phyloP scores from a whole-genome alignment of 345 rosid species.

The Brassica juncea region DNA sequence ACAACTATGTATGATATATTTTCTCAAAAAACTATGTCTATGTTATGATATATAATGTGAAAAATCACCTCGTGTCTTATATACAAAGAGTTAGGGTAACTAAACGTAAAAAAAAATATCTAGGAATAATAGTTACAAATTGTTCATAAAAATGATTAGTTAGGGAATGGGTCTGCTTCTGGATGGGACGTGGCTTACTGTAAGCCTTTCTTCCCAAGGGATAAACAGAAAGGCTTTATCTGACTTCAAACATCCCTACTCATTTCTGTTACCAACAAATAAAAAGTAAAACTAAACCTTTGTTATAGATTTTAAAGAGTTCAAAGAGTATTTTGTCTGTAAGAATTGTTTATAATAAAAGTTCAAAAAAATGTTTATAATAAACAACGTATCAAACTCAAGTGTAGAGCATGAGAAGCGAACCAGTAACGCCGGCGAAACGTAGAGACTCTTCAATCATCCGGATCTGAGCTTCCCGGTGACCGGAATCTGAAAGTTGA shows the following conservation, averaged over 20 bases:
- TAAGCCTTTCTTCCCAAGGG: not conserved
- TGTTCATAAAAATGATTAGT: not conserved
- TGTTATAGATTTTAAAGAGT: not conserved
- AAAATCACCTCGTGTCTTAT: too few relatives aligned
- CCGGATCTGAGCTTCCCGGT: constrained; percentile 78
- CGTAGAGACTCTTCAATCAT: constrained; percentile 82
- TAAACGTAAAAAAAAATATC: too few relatives aligned
- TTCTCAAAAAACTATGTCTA: too few relatives aligned
- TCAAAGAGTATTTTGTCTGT: not conserved
- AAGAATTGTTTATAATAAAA: not conserved
- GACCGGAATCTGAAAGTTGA: constrained; percentile 50
- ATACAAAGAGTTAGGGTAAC: too few relatives aligned
- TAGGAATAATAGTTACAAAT: too few relatives aligned
- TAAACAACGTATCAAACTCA: not conserved
- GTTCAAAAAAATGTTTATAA: too few relatives aligned
- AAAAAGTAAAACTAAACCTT: not conserved
- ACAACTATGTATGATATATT: too few relatives aligned
- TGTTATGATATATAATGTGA: too few relatives aligned
- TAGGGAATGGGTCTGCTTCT: not conserved
- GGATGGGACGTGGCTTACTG: not conserved
- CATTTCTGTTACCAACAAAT: not conserved
- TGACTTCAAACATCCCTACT: not conserved
- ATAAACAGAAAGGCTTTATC: not conserved
- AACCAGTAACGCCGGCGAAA: constrained; percentile 69
- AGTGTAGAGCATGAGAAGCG: not conserved